Base-by-base conservation (phyloP, 495 filamentous ascomycete species). In the Astrocystis sublimbata region DNA sequence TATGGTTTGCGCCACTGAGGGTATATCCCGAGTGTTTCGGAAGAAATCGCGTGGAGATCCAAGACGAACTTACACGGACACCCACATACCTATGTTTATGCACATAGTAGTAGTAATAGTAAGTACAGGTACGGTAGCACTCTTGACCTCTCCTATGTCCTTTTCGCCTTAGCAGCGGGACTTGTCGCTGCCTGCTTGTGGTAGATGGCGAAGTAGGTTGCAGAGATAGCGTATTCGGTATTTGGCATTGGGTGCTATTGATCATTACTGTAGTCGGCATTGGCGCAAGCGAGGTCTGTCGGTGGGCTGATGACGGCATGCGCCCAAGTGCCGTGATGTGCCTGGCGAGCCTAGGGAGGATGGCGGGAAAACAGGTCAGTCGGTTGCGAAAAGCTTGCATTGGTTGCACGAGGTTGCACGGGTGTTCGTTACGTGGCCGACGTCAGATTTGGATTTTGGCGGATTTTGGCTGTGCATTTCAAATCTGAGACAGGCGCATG, bases 221-320 rank as follows among this genome's bases (percentile, higher is more conserved):
- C 6, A 6, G 17, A 8, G 46, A n/a, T 30, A 57, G 40, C 54
- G 38, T 21, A 35, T 45, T 13, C 33, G 9, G 8, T 33, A 35
- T 13, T 9, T 12, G 35, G 26, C n/a, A n/a, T n/a, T n/a, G n/a
- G n/a, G n/a, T n/a, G n/a, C n/a, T n/a, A n/a, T n/a, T n/a, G n/a
- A n/a, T n/a, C n/a, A n/a, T n/a, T n/a, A n/a, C n/a, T n/a, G n/a
- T n/a, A n/a, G n/a, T n/a, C n/a, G n/a, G n/a, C n/a, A n/a, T n/a
- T n/a, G 38, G 26, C 40, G 26, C 21, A 33, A 56, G 19, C 30
- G 31, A 43, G 38, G 54, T 40, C 24, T 57, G 54, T 40, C 24
- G 43, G 54, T 57, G 54, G 54, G 40, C 54, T 57, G 54, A 57
- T 57, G 54, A 57, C 54, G 38, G 28, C 54, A 57, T 57, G 54